phyloP scores from a whole-genome alignment of 257 asterid genomes.

The Nicotiana noctiflora region DNA sequence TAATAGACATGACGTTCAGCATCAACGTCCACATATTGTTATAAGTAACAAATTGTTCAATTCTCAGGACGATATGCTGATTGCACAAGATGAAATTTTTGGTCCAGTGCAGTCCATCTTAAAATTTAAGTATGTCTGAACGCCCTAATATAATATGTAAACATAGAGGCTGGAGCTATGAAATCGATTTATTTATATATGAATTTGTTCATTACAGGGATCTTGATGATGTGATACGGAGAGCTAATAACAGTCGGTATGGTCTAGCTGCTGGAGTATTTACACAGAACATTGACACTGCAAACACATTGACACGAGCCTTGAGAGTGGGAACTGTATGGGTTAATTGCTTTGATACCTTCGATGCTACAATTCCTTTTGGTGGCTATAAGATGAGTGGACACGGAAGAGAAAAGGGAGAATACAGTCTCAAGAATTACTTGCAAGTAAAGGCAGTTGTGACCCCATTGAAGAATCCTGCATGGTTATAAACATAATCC shows the following conservation, averaged over 20 bases:
- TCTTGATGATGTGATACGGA: conserved; percentile 54
- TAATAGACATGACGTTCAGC: not conserved
- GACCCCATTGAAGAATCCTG: conserved; percentile 69
- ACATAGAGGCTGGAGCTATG: not conserved
- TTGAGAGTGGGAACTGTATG: conserved; percentile 79
- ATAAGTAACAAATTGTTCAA: not conserved
- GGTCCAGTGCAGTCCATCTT: conserved; percentile 89
- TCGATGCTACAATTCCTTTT: conserved; percentile 89
- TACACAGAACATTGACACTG: conserved; percentile 76
- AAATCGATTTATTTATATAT: not conserved
- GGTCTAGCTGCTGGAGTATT: conserved; percentile 96
- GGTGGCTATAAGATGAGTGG: conserved; percentile 99
- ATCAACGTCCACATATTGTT: not conserved
- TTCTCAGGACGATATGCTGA: conserved; percentile 73
- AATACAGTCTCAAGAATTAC: conserved; percentile 81
- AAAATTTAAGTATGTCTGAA: conserved; percentile 51
- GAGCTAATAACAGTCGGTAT: conserved; percentile 56
- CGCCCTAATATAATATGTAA: not conserved
- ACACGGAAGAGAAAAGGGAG: conserved; percentile 87
- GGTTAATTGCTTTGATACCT: conserved; percentile 74
- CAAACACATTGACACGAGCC: conserved; percentile 76
- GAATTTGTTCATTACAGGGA: conserved; percentile 34
- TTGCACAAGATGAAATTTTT: conserved; percentile 87
- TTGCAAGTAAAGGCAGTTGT: conserved; percentile 95
- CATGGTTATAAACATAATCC: conserved; percentile 60